Conservation (phyloP, 2,329 filamentous ascomycete species). For the Ophiostoma populinum region DNA sequence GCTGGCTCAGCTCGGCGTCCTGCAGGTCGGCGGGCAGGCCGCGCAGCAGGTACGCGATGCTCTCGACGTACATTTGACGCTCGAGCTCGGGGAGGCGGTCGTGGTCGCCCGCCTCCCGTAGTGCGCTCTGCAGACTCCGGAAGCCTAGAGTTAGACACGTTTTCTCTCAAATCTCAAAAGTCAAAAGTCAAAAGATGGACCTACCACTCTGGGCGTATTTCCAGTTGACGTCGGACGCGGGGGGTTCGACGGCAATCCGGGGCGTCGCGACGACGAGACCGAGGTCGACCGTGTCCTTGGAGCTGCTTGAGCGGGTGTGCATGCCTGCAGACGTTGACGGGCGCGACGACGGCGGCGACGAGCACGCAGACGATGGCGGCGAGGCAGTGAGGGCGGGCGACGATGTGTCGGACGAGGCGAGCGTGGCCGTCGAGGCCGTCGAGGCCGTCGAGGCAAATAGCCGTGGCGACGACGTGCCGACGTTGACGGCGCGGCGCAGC, state of each 20-base stretch:
- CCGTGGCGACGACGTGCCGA: too few relatives aligned
- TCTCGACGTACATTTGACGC: conserved; percentile 46
- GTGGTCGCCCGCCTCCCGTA: conserved; percentile 10
- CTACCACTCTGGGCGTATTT: conserved; percentile 11
- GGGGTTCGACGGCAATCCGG: background rate
- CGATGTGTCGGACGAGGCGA: background rate
- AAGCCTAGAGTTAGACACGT: conserved; percentile 2
- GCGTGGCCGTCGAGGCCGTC: background rate
- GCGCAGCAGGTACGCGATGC: conserved; percentile 44
- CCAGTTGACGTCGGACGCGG: conserved; percentile 9
- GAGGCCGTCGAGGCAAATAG: conserved; percentile 5
- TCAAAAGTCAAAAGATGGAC: background rate
- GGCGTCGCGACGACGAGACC: conserved; percentile 5
- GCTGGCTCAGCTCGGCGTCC: conserved; percentile 31
- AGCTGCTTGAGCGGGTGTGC: conserved; percentile 1
- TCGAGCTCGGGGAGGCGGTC: conserved; percentile 24
- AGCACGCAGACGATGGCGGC: conserved; percentile 1
- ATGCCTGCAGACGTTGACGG: conserved; percentile 5
- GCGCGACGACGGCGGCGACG: conserved; percentile 5
- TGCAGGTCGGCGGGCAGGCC: conserved; percentile 42
- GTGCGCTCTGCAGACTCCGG: conserved; percentile 9
- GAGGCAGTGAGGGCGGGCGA: conserved; percentile 1
- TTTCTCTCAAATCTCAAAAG: too few relatives aligned
- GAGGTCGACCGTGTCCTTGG: conserved; percentile 2
- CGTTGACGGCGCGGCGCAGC: conserved; percentile 8